Evolutionary conservation across 2,329 filamentous ascomycete genomes (phyloP).

Genomic region (Colletotrichum karsti): DNA sequence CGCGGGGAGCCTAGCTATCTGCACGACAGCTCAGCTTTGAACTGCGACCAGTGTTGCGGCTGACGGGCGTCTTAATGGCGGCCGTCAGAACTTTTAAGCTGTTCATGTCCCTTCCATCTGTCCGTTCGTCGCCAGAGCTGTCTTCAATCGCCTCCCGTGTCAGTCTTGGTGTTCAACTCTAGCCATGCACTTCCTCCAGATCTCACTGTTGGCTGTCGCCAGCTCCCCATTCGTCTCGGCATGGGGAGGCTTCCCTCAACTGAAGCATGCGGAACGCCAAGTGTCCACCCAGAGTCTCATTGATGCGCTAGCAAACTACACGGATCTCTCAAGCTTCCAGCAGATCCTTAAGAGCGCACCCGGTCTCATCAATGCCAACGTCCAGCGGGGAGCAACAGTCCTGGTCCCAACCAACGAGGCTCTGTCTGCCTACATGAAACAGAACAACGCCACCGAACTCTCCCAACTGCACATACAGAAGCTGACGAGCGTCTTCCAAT

Average conservation of each 20-base stretch:
- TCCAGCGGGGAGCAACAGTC: slow-evolving; percentile 11
- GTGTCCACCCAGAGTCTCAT: neutral
- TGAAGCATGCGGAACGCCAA: neutral
- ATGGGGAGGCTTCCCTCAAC: neutral
- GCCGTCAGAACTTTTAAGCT: neutral
- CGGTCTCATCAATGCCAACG: neutral
- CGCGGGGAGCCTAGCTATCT: neutral
- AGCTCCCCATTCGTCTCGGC: neutral
- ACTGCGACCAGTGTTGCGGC: neutral
- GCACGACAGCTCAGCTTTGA: neutral
- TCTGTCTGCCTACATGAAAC: slow-evolving; percentile 8
- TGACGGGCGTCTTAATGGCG: neutral
- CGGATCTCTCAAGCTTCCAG: slow-evolving; percentile 23
- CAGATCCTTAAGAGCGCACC: slow-evolving; percentile 7
- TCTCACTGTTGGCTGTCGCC: neutral
- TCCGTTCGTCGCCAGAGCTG: neutral
- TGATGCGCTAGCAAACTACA: neutral
- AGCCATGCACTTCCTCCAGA: slow-evolving; percentile 1
- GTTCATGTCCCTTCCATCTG: neutral
- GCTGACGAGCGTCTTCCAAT: slow-evolving; percentile 45
- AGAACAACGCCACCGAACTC: slow-evolving; percentile 32
- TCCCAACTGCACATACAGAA: slow-evolving; percentile 43
- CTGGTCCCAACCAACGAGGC: slow-evolving; percentile 25
- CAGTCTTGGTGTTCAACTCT: neutral
- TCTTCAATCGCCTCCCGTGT: neutral